Conservation (phyloP, 2,329 filamentous ascomycete genomes). For the Hymenoscyphus linearis region DNA sequence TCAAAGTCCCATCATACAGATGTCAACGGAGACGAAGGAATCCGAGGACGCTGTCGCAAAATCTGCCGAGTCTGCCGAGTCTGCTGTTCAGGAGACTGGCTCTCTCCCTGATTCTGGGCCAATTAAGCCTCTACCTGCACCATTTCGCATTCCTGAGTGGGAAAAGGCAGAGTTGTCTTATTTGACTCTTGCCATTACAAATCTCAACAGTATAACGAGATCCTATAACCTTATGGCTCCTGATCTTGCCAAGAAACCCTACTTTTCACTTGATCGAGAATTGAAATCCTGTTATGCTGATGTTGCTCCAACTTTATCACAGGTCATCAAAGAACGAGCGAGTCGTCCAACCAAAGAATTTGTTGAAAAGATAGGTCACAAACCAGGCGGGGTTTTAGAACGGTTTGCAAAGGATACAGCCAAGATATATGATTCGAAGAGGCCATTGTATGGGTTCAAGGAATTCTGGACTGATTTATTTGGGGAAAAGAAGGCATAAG, state of each 20-base stretch:
- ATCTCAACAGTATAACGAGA: slow-evolving; percentile 74
- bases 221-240: slow-evolving; percentile 96
- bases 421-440: slow-evolving; percentile 67
- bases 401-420: slow-evolving; percentile 51
- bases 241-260: slow-evolving; percentile 86
- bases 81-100: slow-evolving; percentile 6
- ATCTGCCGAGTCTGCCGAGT: neutral
- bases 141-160: slow-evolving; percentile 78
- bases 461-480: slow-evolving; percentile 86
- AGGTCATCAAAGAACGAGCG: slow-evolving; percentile 67
- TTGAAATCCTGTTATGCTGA: slow-evolving; percentile 77
- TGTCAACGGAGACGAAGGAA: slow-evolving; percentile 17
- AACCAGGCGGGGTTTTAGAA: slow-evolving; percentile 53
- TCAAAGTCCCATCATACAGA: slow-evolving; percentile 10
- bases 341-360: slow-evolving; percentile 38
- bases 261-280: slow-evolving; percentile 79
- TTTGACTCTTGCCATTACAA: slow-evolving; percentile 67
- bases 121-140: slow-evolving; percentile 40
- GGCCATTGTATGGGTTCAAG: slow-evolving; percentile 75
- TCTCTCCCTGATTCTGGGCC: slow-evolving; percentile 5
- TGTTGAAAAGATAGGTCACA: slow-evolving; percentile 38
- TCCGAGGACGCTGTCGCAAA: slow-evolving; percentile 6
- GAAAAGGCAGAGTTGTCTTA: slow-evolving; percentile 68
- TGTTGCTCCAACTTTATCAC: slow-evolving; percentile 70
- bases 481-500: slow-evolving; percentile 19